Conservation (phyloP, 257 asterid species). For the Haberlea rhodopensis region DNA sequence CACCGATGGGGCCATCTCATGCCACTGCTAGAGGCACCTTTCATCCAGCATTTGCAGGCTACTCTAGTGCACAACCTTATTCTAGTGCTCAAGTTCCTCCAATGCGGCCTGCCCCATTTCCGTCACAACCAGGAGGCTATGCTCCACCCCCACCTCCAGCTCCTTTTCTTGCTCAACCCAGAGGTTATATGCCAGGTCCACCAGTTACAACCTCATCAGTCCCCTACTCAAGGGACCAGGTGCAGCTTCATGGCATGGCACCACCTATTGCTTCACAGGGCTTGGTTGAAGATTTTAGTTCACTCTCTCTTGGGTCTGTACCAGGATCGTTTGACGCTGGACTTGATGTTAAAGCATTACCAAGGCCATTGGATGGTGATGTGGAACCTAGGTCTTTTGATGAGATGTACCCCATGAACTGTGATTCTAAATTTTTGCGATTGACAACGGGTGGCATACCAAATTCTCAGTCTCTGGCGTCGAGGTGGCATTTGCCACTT, state of each 20-base stretch:
- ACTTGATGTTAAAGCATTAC: constrained; percentile 63
- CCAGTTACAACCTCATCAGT: constrained; percentile 46
- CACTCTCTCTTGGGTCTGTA: constrained; percentile 69
- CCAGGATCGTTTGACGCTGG: constrained; percentile 91
- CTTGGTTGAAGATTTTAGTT: constrained; percentile 73
- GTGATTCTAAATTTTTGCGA: constrained; percentile 62
- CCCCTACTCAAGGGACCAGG: constrained; percentile 43
- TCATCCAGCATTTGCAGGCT: constrained; percentile 67
- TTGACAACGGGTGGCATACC: constrained; percentile 76
- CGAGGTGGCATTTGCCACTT: constrained; percentile 87
- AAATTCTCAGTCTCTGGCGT: constrained; percentile 68
- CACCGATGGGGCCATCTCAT: constrained; percentile 51
- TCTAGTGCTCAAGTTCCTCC: constrained; percentile 52
- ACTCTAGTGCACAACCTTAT: constrained; percentile 52
- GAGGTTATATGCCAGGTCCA: constrained; percentile 62
- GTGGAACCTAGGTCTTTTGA: constrained; percentile 53
- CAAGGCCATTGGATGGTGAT: constrained; percentile 92
- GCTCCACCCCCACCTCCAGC: constrained; percentile 45
- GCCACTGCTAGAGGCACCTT: constrained; percentile 48
- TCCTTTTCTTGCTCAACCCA: constrained; percentile 47
- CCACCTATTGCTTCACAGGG: constrained; percentile 57
- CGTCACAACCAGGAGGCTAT: constrained; percentile 59
- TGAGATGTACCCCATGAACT: constrained; percentile 73
- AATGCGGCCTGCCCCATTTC: constrained; percentile 44
- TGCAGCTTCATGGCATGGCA: constrained; percentile 46